Base-by-base conservation (phyloP, 2,329 filamentous ascomycete genomes). In the Erysiphe pulchra region DNA sequence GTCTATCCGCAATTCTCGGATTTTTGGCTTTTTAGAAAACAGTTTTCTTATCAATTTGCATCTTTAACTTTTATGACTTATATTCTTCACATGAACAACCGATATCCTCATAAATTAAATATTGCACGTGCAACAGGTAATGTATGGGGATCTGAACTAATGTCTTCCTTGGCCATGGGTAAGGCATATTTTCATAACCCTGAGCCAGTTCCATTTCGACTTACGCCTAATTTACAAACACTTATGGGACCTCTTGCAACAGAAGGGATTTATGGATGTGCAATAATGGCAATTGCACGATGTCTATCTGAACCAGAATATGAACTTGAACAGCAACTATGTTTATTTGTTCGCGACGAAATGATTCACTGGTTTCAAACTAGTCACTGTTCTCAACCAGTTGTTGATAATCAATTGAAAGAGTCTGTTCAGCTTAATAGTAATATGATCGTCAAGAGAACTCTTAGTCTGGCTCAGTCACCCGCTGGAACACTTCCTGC, bases 61-160 rank as follows among this genome's bases (percentile, higher is more conserved):
- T 76, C 86, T 1, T 71, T 95, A 51, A 93, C 90, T 1, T 98
- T 98, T 65, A 93, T 98, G 80, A 95, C 90, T 4, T 98, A 95
- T 59, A 80, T 94, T 48, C 79, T 99, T 65, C 87, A 87, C 64
- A 95, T 98, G 76, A 84, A 87, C 59, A 84, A 84, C 60, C 81
- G 90, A 30, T 93, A 90, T 61, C 92, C 90, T 6, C 84, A 86
- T 62, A 98, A 98, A 69, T 79, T 95, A 61, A 80, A 81, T 62
- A 92, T 98, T 56, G 80, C 84, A 11, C 78, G 85, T 20, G 73
- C 73, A 30, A 85, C 80, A 6, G 92, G 92, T 51, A 90, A 92
- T 56, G 81, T 98, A 53, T 98, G 92, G 92, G 86, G 85, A 42
- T 84, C 84, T 8, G 90, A 99, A 61, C 69, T 95, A 45, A 82